These are phyloP conservation scores for Harringtonia aguacate DNA, from an alignment of 2,329 filamentous ascomycete species.

Conservation along the genomic window DNA sequence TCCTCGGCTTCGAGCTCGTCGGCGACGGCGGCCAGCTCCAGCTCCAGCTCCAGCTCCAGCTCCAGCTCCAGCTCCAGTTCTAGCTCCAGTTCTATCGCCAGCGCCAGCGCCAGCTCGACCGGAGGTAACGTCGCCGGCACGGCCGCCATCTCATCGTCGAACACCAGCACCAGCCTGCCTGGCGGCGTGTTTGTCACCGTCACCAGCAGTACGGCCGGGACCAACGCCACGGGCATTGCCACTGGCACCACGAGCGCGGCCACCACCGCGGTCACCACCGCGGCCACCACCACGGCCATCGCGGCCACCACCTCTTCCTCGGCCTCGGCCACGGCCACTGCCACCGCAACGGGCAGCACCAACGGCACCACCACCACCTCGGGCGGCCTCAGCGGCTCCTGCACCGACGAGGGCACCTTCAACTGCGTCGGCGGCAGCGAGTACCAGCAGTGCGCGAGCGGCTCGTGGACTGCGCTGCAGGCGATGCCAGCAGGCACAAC, in stretches of 20 bases:
- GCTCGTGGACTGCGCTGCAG: constrained; percentile 31
- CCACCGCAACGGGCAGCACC: constrained; percentile 12
- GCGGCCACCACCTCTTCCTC: constrained; percentile 4
- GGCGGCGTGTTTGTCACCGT: constrained; percentile 30
- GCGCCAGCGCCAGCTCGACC: constrained; percentile 2
- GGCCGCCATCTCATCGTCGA: neutral
- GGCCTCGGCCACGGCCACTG: constrained; percentile 1
- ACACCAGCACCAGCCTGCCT: neutral
- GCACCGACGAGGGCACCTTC: constrained; percentile 36
- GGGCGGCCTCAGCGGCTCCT: constrained; percentile 26
- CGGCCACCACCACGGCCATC: constrained; percentile 7
- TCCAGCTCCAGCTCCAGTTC: too few relatives aligned
- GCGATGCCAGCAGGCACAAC: constrained; percentile 33
- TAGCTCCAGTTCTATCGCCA: constrained; percentile 1
- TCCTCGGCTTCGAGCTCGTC: constrained; percentile 1
- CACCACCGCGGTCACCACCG: constrained; percentile 1
- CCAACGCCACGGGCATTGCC: constrained; percentile 1
- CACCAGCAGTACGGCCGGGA: constrained; percentile 11
- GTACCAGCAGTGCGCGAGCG: constrained; percentile 42
- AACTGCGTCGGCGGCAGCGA: constrained; percentile 33
- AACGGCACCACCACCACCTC: constrained; percentile 14
- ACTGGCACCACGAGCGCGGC: neutral
- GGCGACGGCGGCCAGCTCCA: neutral
- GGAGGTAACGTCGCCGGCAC: neutral
- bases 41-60: too few relatives aligned